Base-by-base conservation (phyloP, 139 green algal species). In the Chlamydomonas urium region DNA sequence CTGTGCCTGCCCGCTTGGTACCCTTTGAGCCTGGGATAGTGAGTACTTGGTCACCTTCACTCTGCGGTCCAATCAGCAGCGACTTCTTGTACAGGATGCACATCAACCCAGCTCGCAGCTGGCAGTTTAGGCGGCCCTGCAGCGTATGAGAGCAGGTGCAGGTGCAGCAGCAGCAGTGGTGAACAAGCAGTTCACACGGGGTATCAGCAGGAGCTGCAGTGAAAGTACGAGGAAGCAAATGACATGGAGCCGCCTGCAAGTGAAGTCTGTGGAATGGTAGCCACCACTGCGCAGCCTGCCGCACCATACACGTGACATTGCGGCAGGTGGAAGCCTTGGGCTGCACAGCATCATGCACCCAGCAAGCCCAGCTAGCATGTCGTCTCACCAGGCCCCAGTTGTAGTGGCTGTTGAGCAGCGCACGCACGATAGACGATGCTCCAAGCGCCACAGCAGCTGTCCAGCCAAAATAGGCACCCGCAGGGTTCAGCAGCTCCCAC, bases 331-430 rank as follows among this genome's bases (percentile, higher is more conserved):
- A n/a, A n/a, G n/a, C n/a, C n/a, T n/a, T n/a, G n/a, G n/a, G n/a
- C n/a, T n/a, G n/a, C n/a, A n/a, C n/a, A n/a, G n/a, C n/a, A n/a
- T n/a, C n/a, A n/a, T n/a, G n/a, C n/a, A n/a, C n/a, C n/a, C n/a
- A n/a, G n/a, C n/a, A n/a, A n/a, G n/a, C n/a, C n/a, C n/a, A n/a
- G n/a, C n/a, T n/a, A n/a, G n/a, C n/a, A n/a, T 62, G 24, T 31
- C 47, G 19, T 8, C 75, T 21, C 59, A 78, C 75, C 74, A 88
- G 59, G 31, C 69, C 65, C 66, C 85, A 97, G 77, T 76, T 83
- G 79, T 91, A 97, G 34, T 95, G 89, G 14, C 70, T 71, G 32
- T 78, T 77, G 31, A 95, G 71, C 5, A 93, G 19, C 2, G 85
- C 89, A 4, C 68, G 45, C 4, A 31, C 17, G 8, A 84, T 26